Evolutionary conservation across 352 stramenopile genomes (phyloP), one percentile per base, ranked within the genome.

Genomic region (Phytopythium sindhum): DNA sequence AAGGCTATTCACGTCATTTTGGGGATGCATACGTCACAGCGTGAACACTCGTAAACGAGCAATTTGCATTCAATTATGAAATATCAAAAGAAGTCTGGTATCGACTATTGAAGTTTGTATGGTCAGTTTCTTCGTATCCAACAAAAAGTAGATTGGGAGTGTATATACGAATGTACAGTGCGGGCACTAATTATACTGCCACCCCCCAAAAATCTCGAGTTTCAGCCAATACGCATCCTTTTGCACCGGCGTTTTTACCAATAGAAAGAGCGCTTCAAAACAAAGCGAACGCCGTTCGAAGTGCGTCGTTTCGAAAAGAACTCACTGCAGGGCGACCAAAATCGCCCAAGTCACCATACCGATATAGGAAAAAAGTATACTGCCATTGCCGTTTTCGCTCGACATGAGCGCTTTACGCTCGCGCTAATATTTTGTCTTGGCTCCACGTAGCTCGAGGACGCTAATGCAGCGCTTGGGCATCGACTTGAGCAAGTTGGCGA

Each of bases 361-460:
- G 2, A 44, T 4, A 14, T 5, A 11, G 37, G 37, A 44, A 44
- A 44, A 44, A 15, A 14, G 9, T 44, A 44, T 44, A 44, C 37
- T 44, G 37, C 37, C 37, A 19, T 2, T 14, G 37, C 12, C 10
- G 7, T 44, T 44, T 44, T 44, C 12, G 37, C 37, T 11, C 7
- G 37, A 2, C 19, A 44, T 19, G 19, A 14, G 19, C 37, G 10
- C 19, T 15, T 3, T 44, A 4, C 4, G 37, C 37, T 3, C 12
- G 10, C 7, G 2, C 23, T 59, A 69, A 35, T 69, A 62, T 57
- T 65, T 65, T 0, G 57, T 60, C 19, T 69, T 69, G 14, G 37
- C 19, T 51, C 58, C 64, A 23, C 35, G 57, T n/a, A 69, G 44
- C 58, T 69, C 53, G 3, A 69, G 28, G 10, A 52, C 45, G 2